Evolutionary conservation across 176 grass and related monocot genomes (phyloP).

Genomic region (Carex parvula): DNA sequence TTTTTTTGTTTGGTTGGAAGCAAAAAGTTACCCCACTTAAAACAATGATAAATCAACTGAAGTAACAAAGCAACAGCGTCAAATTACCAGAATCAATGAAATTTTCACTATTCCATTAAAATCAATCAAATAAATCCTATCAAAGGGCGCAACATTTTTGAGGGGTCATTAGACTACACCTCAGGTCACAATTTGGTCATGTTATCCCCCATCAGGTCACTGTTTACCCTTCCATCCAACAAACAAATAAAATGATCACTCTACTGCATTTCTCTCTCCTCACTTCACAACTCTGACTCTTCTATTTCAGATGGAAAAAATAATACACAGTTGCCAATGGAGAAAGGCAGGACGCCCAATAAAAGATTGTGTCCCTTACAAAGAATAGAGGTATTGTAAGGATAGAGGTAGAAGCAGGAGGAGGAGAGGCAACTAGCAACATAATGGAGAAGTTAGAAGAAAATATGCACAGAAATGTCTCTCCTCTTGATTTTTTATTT

Average conservation of each 20-base stretch:
- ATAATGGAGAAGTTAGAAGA: not conserved
- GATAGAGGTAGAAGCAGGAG: too few relatives aligned
- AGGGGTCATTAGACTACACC: not conserved
- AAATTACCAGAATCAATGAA: not conserved
- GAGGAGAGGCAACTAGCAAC: not conserved
- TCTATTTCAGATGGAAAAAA: not conserved
- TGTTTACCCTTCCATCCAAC: not conserved
- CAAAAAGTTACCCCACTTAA: not conserved
- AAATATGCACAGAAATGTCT: not conserved
- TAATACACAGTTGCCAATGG: not conserved
- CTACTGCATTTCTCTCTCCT: not conserved
- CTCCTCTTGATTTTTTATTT: too few relatives aligned
- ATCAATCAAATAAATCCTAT: not conserved
- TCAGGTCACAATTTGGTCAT: not conserved
- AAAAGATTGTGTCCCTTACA: not conserved
- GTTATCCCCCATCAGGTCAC: not conserved
- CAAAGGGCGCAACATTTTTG: not conserved
- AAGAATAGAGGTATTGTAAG: not conserved
- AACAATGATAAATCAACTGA: not conserved
- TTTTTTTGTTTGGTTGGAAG: not conserved
- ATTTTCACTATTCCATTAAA: constrained; percentile 2
- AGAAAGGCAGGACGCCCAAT: not conserved
- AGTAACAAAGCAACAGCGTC: not conserved
- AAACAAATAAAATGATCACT: not conserved
- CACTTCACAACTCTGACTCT: not conserved